These are phyloP conservation scores for Dacryopinax primogenitus DNA, from an alignment of 768 basidiomycete species.

Conservation along the genomic window DNA sequence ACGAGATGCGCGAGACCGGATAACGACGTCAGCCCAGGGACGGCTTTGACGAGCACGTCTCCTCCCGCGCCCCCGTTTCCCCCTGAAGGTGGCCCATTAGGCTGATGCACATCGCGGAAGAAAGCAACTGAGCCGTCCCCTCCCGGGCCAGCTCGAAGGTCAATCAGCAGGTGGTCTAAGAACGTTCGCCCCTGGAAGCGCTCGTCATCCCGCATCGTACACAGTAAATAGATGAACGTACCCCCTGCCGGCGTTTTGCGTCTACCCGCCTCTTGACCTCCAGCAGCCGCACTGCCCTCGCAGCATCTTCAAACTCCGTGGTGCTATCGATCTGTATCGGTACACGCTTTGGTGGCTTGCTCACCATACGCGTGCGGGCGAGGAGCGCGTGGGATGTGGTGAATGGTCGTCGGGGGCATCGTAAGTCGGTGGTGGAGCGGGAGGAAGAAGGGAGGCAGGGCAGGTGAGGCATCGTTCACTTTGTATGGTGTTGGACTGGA, in stretches of 20 bases:
- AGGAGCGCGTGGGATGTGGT: neutral
- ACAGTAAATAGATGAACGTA: conserved; percentile 15
- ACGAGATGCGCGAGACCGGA: conserved; percentile 56
- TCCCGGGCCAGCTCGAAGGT: conserved; percentile 65
- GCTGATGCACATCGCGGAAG: conserved; percentile 74
- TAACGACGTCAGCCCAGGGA: conserved; percentile 63
- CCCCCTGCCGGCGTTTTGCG: conserved; percentile 26
- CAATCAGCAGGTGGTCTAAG: conserved; percentile 70
- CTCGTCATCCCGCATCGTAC: conserved; percentile 4
- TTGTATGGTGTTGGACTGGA: neutral
- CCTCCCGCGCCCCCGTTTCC: conserved; percentile 86
- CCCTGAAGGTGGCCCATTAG: conserved; percentile 80
- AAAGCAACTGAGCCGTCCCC: conserved; percentile 90
- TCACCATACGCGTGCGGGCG: neutral
- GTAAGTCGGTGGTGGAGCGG: neutral
- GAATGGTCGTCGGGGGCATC: neutral
- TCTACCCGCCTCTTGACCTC: conserved; percentile 18
- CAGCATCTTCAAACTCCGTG: conserved; percentile 1
- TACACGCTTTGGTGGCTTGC: neutral
- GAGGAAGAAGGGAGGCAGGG: neutral
- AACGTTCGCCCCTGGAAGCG: conserved; percentile 54
- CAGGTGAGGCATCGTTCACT: neutral
- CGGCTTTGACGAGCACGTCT: conserved; percentile 72
- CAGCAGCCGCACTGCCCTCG: conserved; percentile 16
- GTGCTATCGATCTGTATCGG: neutral